Conservation (phyloP, 73 alveolate genomes). For the Tetrahymena malaccensis region DNA sequence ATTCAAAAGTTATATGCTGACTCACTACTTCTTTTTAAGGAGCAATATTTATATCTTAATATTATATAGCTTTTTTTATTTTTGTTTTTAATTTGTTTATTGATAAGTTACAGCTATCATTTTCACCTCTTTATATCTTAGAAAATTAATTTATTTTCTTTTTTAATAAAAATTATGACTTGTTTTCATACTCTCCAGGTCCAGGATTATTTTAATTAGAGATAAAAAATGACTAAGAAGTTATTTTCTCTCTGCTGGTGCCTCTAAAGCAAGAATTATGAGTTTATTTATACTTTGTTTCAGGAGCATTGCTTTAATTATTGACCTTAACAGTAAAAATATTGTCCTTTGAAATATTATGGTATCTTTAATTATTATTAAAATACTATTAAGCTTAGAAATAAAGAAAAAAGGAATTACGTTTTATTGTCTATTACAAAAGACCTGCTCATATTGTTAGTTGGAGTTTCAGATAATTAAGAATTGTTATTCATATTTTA, state of each 20-base stretch:
- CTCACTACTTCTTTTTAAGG: background rate
- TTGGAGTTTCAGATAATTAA: background rate
- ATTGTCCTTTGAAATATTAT: background rate
- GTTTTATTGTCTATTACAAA: background rate
- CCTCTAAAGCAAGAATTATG: background rate
- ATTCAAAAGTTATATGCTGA: background rate
- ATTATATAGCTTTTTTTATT: background rate
- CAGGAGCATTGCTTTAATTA: background rate
- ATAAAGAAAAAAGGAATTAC: background rate
- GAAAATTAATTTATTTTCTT: background rate
- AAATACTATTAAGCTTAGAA: background rate
- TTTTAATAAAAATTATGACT: background rate
- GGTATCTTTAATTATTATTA: background rate
- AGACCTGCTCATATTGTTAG: background rate
- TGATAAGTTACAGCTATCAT: background rate
- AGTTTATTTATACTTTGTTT: background rate
- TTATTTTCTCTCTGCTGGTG: background rate
- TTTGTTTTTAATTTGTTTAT: background rate
- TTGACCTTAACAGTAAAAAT: background rate
- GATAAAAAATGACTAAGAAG: background rate
- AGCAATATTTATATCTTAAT: background rate
- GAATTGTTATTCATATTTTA: background rate
- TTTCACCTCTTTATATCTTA: background rate
- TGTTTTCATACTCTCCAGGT: background rate
- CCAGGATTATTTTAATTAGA: background rate